Evolutionary conservation across 257 asterid genomes (phyloP).

Genomic region (Avicennia marina): DNA sequence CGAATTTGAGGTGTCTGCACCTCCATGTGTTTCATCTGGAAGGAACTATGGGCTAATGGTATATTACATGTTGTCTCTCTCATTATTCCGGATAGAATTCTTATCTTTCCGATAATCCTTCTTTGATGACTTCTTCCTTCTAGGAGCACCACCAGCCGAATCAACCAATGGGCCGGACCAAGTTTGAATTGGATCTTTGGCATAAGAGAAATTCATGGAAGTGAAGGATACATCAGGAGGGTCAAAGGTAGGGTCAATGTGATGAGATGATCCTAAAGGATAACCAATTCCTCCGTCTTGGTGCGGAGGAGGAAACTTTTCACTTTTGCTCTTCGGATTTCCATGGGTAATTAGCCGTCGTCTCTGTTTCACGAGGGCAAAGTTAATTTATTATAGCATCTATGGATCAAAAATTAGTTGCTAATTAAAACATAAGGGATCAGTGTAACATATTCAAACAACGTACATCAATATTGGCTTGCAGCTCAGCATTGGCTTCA

Average conservation of each 20-base stretch:
- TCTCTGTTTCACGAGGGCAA: conserved; percentile 39
- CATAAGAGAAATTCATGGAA: conserved; percentile 65
- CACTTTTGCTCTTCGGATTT: conserved; percentile 91
- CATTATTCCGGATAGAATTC: conserved; percentile 11
- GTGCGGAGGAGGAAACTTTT: conserved; percentile 94
- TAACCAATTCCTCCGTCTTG: conserved; percentile 83
- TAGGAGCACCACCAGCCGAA: conserved; percentile 34
- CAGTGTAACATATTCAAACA: not conserved
- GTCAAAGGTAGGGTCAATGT: conserved; percentile 57
- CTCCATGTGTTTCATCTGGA: conserved; percentile 27
- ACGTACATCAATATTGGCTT: conserved; percentile 76
- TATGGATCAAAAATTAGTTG: not conserved
- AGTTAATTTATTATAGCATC: not conserved
- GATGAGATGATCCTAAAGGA: conserved; percentile 73
- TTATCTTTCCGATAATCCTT: conserved; percentile 31
- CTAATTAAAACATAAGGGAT: too few species aligned
- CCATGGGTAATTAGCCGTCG: conserved; percentile 77
- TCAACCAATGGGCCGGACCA: conserved; percentile 85
- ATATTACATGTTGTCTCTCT: conserved; percentile 16
- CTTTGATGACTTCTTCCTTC: conserved; percentile 39
- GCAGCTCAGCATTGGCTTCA: conserved; percentile 87
- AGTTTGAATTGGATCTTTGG: conserved; percentile 64
- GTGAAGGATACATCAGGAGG: conserved; percentile 70
- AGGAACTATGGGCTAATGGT: conserved; percentile 21
- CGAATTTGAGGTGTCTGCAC: conserved; percentile 21